A percentile compares a stretch with the other conserved stretches of the same genome.
phyloP scores from a whole-genome alignment of 2,329 filamentous ascomycete genomes.

The Penicillium capsulatum region DNA sequence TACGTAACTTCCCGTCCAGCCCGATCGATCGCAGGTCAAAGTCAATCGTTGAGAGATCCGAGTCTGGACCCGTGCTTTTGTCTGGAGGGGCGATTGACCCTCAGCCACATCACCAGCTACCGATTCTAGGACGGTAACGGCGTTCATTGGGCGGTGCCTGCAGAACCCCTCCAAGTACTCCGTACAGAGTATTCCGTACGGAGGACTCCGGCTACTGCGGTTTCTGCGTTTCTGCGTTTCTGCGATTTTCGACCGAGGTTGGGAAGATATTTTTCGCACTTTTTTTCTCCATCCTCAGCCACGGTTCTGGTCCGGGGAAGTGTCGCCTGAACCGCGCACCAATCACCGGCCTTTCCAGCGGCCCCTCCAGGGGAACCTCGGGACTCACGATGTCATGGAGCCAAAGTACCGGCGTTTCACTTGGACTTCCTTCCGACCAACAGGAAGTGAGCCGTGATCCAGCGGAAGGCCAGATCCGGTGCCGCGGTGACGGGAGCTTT shows the following conservation, averaged over 20 bases:
- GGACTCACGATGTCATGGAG: background rate
- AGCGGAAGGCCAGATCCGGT: slow-evolving; percentile 34
- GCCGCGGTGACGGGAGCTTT: slow-evolving; percentile 34
- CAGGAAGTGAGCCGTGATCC: slow-evolving; percentile 20
- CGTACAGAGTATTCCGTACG: too few species aligned
- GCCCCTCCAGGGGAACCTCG: background rate
- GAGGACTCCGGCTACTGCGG: too few species aligned
- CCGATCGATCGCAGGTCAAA: slow-evolving; percentile 21
- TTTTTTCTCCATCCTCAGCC: too few species aligned
- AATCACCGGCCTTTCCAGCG: slow-evolving; percentile 7
- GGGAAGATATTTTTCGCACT: background rate
- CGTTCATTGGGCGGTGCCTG: too few species aligned
- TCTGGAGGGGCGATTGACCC: too few species aligned
- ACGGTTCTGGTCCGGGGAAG: slow-evolving; percentile 6
- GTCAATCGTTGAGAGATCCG: slow-evolving; percentile 7
- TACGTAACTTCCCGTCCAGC: slow-evolving; percentile 15
- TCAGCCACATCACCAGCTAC: too few species aligned
- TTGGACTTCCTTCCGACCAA: slow-evolving; percentile 12
- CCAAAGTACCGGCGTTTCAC: slow-evolving; percentile 5
- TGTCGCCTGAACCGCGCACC: slow-evolving; percentile 15
- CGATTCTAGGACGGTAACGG: too few species aligned
- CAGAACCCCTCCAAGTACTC: too few species aligned
- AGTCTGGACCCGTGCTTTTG: too few species aligned
- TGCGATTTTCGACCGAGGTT: background rate
- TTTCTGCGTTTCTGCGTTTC: too few species aligned